Conservation (phyloP, 805 yeast genomes). For the Ogataea dorogensis region DNA sequence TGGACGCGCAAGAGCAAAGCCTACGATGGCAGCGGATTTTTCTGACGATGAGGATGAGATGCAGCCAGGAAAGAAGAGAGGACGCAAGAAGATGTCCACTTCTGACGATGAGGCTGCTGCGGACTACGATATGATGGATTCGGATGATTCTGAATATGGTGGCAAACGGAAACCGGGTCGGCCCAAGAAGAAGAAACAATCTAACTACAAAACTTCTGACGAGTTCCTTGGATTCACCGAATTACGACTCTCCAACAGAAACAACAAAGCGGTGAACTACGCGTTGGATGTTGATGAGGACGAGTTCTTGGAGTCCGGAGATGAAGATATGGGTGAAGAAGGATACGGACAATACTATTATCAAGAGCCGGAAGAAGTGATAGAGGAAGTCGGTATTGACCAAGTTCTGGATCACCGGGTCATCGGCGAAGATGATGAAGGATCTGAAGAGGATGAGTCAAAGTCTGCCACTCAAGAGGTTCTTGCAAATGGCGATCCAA, state of each 20-base stretch:
- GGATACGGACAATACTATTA: conserved; percentile 30
- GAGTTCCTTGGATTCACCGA: conserved; percentile 40
- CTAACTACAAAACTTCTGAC: conserved; percentile 13
- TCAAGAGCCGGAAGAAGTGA: conserved; percentile 22
- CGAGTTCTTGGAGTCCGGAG: conserved; percentile 49
- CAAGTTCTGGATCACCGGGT: conserved; percentile 56
- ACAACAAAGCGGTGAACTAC: conserved; percentile 69
- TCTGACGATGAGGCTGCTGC: conserved; percentile 31
- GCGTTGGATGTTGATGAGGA: conserved; percentile 53
- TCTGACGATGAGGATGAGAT: conserved; percentile 27
- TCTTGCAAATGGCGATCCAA: conserved; percentile 42
- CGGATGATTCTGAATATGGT: conserved; percentile 35
- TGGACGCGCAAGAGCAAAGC: conserved; percentile 52
- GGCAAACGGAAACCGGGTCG: conserved; percentile 19
- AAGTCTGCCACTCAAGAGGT: conserved; percentile 22
- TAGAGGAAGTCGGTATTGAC: conserved; percentile 30
- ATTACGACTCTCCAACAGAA: conserved; percentile 77
- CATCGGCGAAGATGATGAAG: conserved; percentile 36
- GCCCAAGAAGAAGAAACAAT: conserved; percentile 14
- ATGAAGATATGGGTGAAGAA: conserved; percentile 24
- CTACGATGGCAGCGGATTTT: conserved; percentile 28
- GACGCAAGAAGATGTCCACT: conserved; percentile 21
- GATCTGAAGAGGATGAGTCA: conserved; percentile 27
- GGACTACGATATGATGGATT: conserved; percentile 29
- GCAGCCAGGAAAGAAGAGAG: conserved; percentile 17